Evolutionary conservation across 2,329 filamentous ascomycete species (phyloP).

Genomic region (Mariannaea elegans): DNA sequence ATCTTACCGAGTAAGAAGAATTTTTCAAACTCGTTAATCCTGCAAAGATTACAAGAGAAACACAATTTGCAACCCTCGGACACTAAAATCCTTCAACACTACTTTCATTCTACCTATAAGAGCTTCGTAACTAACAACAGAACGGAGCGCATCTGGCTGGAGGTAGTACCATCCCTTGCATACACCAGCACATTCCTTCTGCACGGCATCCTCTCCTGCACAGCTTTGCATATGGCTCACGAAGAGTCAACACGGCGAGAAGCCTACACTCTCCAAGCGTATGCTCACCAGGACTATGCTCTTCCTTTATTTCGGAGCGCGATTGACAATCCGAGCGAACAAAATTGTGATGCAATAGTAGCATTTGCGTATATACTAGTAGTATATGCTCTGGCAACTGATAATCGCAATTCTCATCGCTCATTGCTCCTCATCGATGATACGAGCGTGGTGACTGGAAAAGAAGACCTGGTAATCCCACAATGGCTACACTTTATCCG

Average conservation of each 20-base stretch:
- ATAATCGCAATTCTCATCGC: constrained; percentile 6
- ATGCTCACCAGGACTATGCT: constrained; percentile 12
- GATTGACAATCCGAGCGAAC: neutral
- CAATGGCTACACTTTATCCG: constrained; percentile 23
- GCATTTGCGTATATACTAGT: constrained; percentile 17
- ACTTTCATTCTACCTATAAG: neutral
- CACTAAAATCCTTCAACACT: constrained; percentile 2
- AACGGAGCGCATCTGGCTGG: neutral
- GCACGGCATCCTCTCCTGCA: constrained; percentile 16
- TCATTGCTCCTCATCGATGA: neutral
- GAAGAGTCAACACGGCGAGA: neutral
- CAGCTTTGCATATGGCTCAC: constrained; percentile 19
- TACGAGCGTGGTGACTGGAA: neutral
- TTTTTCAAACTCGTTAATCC: too few species aligned
- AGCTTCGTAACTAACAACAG: constrained; percentile 2
- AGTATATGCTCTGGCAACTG: constrained; percentile 12
- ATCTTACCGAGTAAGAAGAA: too few species aligned
- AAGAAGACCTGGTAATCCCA: neutral
- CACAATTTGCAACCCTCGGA: neutral
- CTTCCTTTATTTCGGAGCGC: constrained; percentile 15
- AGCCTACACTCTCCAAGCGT: constrained; percentile 1
- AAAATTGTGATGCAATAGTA: constrained; percentile 15
- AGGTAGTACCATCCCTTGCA: constrained; percentile 1
- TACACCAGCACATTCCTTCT: constrained; percentile 14
- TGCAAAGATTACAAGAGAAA: neutral